Evolutionary conservation across 108 stramenopile species (phyloP).

Genomic region (Cyclotella sp.): DNA sequence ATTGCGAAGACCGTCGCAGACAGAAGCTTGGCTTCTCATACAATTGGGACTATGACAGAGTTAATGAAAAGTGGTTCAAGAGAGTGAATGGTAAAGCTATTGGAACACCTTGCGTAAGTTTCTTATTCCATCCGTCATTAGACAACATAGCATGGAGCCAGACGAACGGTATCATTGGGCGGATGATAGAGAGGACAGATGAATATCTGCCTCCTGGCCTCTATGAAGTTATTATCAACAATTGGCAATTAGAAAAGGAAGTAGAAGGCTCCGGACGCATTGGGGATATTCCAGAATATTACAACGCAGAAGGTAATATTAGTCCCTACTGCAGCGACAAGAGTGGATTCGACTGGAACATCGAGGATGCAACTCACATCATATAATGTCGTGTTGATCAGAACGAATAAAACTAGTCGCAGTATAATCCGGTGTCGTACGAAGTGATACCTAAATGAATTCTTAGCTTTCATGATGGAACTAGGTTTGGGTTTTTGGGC

Average conservation of each 20-base stretch:
- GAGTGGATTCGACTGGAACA: conserved; percentile 15
- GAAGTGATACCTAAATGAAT: too few relatives aligned
- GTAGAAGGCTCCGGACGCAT: conserved; percentile 21
- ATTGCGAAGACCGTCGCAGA: conserved; percentile 25
- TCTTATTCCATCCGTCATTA: conserved; percentile 11
- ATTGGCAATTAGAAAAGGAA: conserved; percentile 24
- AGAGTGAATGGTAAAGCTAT: conserved; percentile 28
- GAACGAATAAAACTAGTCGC: too few relatives aligned
- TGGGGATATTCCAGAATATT: conserved; percentile 34
- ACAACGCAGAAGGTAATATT: conserved; percentile 8
- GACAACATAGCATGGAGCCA: conserved; percentile 6
- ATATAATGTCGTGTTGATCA: conserved; percentile 6
- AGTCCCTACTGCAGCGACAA: conserved; percentile 29
- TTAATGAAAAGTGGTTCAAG: conserved; percentile 29
- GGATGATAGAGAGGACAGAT: background rate
- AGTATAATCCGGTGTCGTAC: too few relatives aligned
- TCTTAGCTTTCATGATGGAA: too few relatives aligned
- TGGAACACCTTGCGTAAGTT: conserved; percentile 32
- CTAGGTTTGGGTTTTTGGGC: too few relatives aligned
- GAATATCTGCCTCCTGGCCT: conserved; percentile 6
- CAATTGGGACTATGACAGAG: conserved; percentile 43
- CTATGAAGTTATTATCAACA: conserved; percentile 19
- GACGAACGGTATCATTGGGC: background rate
- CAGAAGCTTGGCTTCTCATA: conserved; percentile 33
- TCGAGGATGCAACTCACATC: conserved; percentile 29